A percentile compares a stretch with the other conserved stretches of the same genome.
phyloP scores from a whole-genome alignment of 208 protist genomes.

The Strigomonas culicis region DNA sequence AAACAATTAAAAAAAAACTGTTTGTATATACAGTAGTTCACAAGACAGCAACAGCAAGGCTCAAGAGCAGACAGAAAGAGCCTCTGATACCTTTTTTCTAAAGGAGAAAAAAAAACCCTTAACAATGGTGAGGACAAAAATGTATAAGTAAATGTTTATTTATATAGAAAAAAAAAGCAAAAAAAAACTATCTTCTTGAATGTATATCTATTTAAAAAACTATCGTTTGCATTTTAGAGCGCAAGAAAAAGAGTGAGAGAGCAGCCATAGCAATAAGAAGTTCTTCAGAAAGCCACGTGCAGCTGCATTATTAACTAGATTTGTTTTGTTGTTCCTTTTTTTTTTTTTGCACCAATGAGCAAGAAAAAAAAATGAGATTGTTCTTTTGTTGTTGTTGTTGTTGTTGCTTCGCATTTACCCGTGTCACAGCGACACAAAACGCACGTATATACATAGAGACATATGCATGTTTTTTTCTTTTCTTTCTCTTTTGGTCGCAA shows the following conservation, averaged over 20 bases:
- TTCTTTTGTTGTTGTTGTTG: neutral
- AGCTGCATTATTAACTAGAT: too few relatives aligned
- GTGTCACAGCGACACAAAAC: too few relatives aligned
- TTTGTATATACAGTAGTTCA: too few relatives aligned
- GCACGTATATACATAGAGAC: neutral
- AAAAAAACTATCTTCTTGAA: neutral
- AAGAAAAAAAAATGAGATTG: neutral
- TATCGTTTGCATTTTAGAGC: too few relatives aligned
- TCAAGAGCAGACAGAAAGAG: neutral
- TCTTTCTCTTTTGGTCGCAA: too few relatives aligned
- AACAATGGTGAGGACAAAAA: neutral
- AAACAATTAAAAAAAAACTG: neutral
- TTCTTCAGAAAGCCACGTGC: too few relatives aligned
- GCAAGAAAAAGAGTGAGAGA: too few relatives aligned
- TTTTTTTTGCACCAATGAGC: too few relatives aligned
- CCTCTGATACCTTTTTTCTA: neutral
- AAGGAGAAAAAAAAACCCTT: slow-evolving; percentile 7
- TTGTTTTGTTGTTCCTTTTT: too few relatives aligned
- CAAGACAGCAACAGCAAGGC: neutral
- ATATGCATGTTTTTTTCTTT: neutral
- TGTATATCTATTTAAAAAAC: neutral
- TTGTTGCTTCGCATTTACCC: too few relatives aligned
- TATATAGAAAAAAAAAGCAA: slow-evolving; percentile 7
- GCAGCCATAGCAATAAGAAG: too few relatives aligned
- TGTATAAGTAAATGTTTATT: neutral